Percentiles rank a stretch among this genome's conserved stretches.
phyloP scores from a whole-genome alignment of 345 rosid genomes.

The Zanthoxylum bungeanum region DNA sequence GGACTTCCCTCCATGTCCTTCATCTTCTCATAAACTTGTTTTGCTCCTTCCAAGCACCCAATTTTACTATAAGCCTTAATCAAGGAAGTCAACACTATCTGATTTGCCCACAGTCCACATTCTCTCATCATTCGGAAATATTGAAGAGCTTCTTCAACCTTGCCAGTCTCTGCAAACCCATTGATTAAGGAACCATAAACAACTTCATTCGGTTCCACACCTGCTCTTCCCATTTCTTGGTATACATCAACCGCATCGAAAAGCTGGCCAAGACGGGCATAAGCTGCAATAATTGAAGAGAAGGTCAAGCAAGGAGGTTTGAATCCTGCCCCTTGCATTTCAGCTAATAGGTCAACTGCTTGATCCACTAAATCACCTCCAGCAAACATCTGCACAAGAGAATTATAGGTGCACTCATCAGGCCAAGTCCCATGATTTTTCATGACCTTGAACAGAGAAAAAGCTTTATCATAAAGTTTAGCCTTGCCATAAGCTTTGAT shows the following conservation, averaged over 20 bases:
- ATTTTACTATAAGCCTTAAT: constrained; percentile 82
- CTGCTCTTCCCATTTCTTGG: constrained; percentile 52
- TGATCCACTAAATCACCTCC: constrained; percentile 69
- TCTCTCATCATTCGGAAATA: constrained; percentile 67
- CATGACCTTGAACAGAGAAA: constrained; percentile 72
- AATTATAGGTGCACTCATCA: constrained; percentile 78
- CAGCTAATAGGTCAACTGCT: constrained; percentile 61
- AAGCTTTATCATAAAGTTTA: constrained; percentile 74
- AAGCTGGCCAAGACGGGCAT: constrained; percentile 63
- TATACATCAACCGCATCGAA: constrained; percentile 55
- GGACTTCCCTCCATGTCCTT: constrained; percentile 61
- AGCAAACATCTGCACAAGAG: constrained; percentile 78
- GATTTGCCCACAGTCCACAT: constrained; percentile 53
- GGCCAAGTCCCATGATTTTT: constrained; percentile 88
- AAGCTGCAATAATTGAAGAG: constrained; percentile 68
- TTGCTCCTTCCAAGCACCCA: constrained; percentile 72
- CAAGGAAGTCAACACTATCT: constrained; percentile 71
- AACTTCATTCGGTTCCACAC: constrained; percentile 76
- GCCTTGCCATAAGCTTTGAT: constrained; percentile 91
- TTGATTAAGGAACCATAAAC: constrained; percentile 80
- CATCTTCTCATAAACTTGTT: constrained; percentile 59
- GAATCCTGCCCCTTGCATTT: constrained; percentile 66
- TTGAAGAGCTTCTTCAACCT: constrained; percentile 62
- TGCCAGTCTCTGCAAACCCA: constrained; percentile 75
- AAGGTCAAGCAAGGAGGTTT: constrained; percentile 63